phyloP scores from a whole-genome alignment of 495 filamentous ascomycete genomes.

The Lindgomyces ingoldianus region DNA sequence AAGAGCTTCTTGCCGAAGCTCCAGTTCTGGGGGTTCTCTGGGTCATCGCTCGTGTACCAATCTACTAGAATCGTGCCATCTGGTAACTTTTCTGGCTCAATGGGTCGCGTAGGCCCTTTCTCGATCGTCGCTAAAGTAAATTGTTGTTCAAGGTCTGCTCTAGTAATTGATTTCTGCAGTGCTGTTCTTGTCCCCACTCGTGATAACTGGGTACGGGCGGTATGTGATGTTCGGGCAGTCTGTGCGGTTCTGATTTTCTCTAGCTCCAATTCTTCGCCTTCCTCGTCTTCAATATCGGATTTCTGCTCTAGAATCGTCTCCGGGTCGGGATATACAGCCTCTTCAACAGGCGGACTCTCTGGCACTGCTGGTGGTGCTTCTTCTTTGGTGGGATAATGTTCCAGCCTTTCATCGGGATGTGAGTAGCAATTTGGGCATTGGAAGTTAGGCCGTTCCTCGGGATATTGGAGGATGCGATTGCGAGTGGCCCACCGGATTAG shows the following conservation, averaged over 20 bases:
- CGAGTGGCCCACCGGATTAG: slow-evolving; percentile 34
- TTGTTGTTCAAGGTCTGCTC: slow-evolving; percentile 36
- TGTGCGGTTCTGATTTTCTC: slow-evolving; percentile 14
- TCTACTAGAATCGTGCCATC: slow-evolving; percentile 44
- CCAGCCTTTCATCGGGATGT: neutral
- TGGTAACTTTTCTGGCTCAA: slow-evolving; percentile 37
- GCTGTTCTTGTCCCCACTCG: slow-evolving; percentile 31
- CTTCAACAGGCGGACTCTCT: slow-evolving; percentile 14
- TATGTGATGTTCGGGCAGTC: slow-evolving; percentile 19
- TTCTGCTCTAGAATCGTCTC: slow-evolving; percentile 20
- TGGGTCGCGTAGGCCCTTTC: slow-evolving; percentile 29
- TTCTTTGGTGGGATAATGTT: slow-evolving; percentile 6
- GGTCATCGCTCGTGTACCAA: slow-evolving; percentile 44
- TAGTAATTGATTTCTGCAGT: slow-evolving; percentile 19
- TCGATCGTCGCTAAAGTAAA: slow-evolving; percentile 31
- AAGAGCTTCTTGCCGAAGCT: slow-evolving; percentile 36
- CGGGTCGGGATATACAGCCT: slow-evolving; percentile 6
- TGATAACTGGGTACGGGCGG: slow-evolving; percentile 24
- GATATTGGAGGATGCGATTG: slow-evolving; percentile 36
- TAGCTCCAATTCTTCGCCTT: slow-evolving; percentile 12
- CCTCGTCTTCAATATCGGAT: slow-evolving; percentile 4
- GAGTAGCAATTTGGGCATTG: slow-evolving; percentile 9
- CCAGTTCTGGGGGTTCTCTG: slow-evolving; percentile 45
- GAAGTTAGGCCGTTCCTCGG: slow-evolving; percentile 38
- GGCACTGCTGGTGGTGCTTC: slow-evolving; percentile 2